Evolutionary conservation across 2,329 filamentous ascomycete genomes (phyloP).

Genomic region (Pseudogymnoascus sp.): DNA sequence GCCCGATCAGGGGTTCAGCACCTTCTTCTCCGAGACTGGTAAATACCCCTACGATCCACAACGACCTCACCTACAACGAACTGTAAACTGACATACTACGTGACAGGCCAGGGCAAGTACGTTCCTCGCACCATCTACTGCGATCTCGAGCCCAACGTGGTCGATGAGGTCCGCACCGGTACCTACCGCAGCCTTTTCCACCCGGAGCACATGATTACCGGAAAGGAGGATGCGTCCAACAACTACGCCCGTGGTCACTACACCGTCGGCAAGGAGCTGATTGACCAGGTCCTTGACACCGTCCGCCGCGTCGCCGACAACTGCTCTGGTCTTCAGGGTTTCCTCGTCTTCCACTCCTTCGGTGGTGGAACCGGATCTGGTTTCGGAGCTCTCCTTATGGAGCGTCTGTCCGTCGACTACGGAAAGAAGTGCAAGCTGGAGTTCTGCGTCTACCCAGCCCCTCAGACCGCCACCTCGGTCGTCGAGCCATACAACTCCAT

Average conservation of each 20-base stretch:
- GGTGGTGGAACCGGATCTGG: slow-evolving; percentile 98
- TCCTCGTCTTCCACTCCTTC: slow-evolving; percentile 99
- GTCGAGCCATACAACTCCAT: slow-evolving; percentile 99
- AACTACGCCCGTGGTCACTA: slow-evolving; percentile 99
- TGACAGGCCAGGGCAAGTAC: slow-evolving; percentile 89
- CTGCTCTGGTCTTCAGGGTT: slow-evolving; percentile 96
- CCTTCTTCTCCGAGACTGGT: slow-evolving; percentile 99
- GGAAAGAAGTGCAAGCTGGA: slow-evolving; percentile 99
- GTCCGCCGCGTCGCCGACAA: slow-evolving; percentile 95
- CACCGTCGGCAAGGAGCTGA: slow-evolving; percentile 98
- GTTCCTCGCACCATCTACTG: slow-evolving; percentile 98
- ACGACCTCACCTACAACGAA: slow-evolving; percentile 13
- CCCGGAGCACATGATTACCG: slow-evolving; percentile 98
- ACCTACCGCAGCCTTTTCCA: slow-evolving; percentile 96
- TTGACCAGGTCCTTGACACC: slow-evolving; percentile 96
- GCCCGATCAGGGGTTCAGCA: slow-evolving; percentile 97
- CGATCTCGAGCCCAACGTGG: slow-evolving; percentile 98
- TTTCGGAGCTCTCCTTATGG: slow-evolving; percentile 97
- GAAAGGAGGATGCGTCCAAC: slow-evolving; percentile 99
- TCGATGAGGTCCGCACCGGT: slow-evolving; percentile 98
- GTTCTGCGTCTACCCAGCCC: slow-evolving; percentile 98
- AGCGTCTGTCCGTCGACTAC: slow-evolving; percentile 97
- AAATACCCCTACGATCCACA: slow-evolving; percentile 31
- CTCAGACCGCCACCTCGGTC: slow-evolving; percentile 92
- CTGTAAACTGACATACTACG: slow-evolving; percentile 25